These are phyloP conservation scores for Acorus calamus DNA, from an alignment of 106 monocot species.

Conservation along the genomic window DNA sequence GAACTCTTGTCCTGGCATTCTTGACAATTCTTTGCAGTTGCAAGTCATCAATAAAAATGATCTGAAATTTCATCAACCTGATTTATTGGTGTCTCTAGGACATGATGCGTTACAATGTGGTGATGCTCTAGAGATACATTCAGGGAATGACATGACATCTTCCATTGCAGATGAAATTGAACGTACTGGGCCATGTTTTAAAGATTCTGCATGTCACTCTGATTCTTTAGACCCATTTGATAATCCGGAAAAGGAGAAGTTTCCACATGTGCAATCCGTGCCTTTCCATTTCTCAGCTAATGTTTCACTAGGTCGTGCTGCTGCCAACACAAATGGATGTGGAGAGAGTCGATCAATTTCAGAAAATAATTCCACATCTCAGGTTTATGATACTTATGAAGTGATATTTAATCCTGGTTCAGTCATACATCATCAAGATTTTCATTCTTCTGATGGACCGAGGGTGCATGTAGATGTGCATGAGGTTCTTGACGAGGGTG, in stretches of 20 bases:
- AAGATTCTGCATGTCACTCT: conserved; percentile 12
- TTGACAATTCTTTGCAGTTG: conserved; percentile 3
- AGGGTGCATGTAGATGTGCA: conserved; percentile 20
- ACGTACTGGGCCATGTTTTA: conserved; percentile 2
- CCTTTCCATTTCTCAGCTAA: conserved; percentile 8
- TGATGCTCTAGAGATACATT: conserved; percentile 12
- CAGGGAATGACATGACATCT: conserved; percentile 7
- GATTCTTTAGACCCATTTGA: conserved; percentile 6
- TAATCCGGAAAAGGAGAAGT: conserved; percentile 4
- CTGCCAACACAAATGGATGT: conserved; percentile 12
- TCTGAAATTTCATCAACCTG: conserved; percentile 9
- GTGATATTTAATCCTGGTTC: conserved; percentile 14
- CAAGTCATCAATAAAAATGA: conserved; percentile 17
- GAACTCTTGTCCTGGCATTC: conserved; percentile 12
- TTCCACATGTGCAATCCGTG: conserved; percentile 5
- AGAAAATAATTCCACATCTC: conserved; percentile 9
- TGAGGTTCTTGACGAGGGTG: no score
- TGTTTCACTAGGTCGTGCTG: neutral
- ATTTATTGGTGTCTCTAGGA: conserved; percentile 10
- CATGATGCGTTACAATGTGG: conserved; percentile 5
- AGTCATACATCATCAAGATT: conserved; percentile 10
- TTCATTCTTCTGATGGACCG: conserved; percentile 11
- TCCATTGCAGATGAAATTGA: conserved; percentile 1
- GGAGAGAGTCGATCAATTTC: conserved; percentile 8
- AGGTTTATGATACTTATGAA: conserved; percentile 13